These are phyloP conservation scores for Metschnikowia matae DNA, from an alignment of 805 yeast species.

Conservation along the genomic window DNA sequence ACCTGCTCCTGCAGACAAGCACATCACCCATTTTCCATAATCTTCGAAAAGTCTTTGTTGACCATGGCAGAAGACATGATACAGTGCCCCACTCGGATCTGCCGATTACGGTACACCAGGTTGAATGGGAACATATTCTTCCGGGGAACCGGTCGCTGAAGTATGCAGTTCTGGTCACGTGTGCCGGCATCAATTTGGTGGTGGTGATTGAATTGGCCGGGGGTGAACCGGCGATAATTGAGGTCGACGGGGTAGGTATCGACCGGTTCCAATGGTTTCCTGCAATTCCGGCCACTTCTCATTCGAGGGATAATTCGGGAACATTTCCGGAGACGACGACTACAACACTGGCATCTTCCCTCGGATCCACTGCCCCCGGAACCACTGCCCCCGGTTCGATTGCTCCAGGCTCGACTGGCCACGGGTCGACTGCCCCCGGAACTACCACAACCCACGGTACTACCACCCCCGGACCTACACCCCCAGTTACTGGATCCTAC, in stretches of 20 bases:
- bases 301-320: no score
- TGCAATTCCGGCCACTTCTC: constrained; percentile 8
- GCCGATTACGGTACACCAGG: not conserved
- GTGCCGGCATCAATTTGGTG: constrained; percentile 18
- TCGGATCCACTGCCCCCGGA: not conserved
- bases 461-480: not conserved
- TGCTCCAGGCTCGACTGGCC: no score
- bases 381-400: no score
- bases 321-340: no score
- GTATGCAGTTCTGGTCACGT: constrained; percentile 24
- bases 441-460: no score
- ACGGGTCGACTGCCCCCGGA: not conserved
- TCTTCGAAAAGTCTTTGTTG: not conserved
- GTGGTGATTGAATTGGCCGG: constrained; percentile 23
- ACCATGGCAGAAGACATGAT: not conserved
- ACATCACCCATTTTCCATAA: not conserved
- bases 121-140: constrained; percentile 24
- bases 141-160: constrained; percentile 20
- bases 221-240: constrained; percentile 29
- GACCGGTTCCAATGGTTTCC: constrained; percentile 34
- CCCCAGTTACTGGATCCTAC: constrained; percentile 23
- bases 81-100: not conserved
- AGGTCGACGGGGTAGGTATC: constrained; percentile 28
- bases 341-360: not conserved
- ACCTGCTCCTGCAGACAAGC: not conserved